Base-by-base conservation (phyloP, 139 green algal genomes). In the Chlorella sp. region DNA sequence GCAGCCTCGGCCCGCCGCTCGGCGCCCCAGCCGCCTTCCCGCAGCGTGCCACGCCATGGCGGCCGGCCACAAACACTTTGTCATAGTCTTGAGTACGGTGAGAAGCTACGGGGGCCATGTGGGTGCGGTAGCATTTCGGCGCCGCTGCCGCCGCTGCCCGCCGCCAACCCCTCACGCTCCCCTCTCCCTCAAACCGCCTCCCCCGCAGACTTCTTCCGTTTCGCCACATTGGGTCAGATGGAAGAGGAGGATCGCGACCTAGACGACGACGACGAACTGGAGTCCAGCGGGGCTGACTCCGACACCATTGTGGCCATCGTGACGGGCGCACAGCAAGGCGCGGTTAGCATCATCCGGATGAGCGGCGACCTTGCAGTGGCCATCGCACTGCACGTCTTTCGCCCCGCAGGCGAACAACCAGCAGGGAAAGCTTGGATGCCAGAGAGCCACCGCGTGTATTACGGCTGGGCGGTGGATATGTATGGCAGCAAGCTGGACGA, bases 311-410 rank as follows among this genome's bases (percentile, higher is more conserved):
- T 89, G 1, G 92, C 94, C 15, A 82, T 97, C n/a, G 93, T 96
- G 0, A 97, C 94, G 73, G 92, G 92, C 89, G 60, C 36, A 76
- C 79, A 87, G 34, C 88, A 94, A 44, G 94, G 95, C 16, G 90
- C 93, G 9, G 96, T 99, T 0, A 91, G 93, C n/a, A 96, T 99
- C 82, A 95, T 99, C 63, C 93, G 96, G 9, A 4, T 99, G 7
- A 97, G 93, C 56, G 96, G 96, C 38, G 78, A 44, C 65, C 88
- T 92, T 4, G 94, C 96, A 0, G 80, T 98, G 17, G 13, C 78
- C 2, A 85, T 95, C 25, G 91, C 89, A 17, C 30, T 73, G 26
- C 21, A 23, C 0, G 73, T 97, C 18, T 98, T 98, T 82, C 78
- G 78, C 1, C 92, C 89, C 0, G 87, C 87, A 0, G 86, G 89